These are phyloP conservation scores for Coemansia sp. DNA, from an alignment of 192 early-diverging fungal genomes.

Conservation along the genomic window DNA sequence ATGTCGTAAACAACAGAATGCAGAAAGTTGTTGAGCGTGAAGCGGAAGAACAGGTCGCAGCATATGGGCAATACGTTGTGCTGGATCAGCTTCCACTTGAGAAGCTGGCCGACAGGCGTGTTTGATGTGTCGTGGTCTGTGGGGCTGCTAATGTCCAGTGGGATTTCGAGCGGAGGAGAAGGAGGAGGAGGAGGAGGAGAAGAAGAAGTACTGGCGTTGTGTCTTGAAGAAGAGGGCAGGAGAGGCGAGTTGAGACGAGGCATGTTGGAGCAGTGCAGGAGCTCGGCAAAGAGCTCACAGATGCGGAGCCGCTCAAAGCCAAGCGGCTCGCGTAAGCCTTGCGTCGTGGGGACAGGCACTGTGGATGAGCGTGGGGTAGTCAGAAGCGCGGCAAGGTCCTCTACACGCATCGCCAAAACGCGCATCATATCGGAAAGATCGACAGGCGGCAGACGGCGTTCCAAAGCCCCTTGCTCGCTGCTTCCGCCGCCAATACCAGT, in stretches of 20 bases:
- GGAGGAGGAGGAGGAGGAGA: neutral
- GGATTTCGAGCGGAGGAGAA: neutral
- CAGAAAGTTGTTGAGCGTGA: constrained; percentile 98
- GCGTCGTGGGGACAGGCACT: constrained; percentile 71
- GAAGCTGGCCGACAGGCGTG: constrained; percentile 70
- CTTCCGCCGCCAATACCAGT: neutral
- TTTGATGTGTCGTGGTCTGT: constrained; percentile 18
- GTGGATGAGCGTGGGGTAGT: constrained; percentile 64
- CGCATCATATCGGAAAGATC: constrained; percentile 91
- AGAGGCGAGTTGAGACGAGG: constrained; percentile 61
- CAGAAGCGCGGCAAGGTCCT: constrained; percentile 79
- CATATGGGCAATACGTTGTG: constrained; percentile 67
- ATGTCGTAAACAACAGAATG: constrained; percentile 99
- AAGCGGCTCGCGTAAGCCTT: constrained; percentile 78
- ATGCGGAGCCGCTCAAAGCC: constrained; percentile 96
- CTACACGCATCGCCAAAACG: constrained; percentile 77
- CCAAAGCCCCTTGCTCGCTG: neutral
- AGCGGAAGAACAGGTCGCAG: constrained; percentile 87
- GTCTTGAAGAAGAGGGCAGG: neutral
- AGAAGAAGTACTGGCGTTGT: neutral
- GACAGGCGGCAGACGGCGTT: constrained; percentile 51
- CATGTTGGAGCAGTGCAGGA: constrained; percentile 92
- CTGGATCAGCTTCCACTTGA: constrained; percentile 71
- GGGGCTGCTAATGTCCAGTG: constrained; percentile 4
- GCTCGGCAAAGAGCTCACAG: constrained; percentile 98